phyloP scores from a whole-genome alignment of 805 yeast species.

The Yarrowia divulgata region DNA sequence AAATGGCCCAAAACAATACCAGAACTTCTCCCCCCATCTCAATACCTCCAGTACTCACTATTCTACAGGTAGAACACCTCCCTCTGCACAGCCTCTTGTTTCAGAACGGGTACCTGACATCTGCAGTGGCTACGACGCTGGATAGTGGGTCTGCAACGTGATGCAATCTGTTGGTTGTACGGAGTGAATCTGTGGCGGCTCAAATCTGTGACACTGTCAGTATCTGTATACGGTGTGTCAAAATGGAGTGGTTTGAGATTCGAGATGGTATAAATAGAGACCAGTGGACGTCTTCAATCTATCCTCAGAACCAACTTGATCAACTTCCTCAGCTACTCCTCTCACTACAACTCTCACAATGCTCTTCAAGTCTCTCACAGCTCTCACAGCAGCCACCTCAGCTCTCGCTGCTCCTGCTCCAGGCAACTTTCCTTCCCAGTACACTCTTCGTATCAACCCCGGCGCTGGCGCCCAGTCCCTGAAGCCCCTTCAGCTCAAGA shows the following conservation, averaged over 20 bases:
- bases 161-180: background rate
- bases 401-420: slow-evolving; percentile 4
- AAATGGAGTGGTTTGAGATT: background rate
- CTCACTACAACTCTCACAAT: background rate
- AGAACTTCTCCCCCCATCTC: no score
- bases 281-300: background rate
- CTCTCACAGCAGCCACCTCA: background rate
- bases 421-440: background rate
- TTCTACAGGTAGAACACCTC: background rate
- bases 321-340: no score
- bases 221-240: no score
- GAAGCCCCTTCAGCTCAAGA: slow-evolving; percentile 1
- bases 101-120: slow-evolving; percentile 31
- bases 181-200: no score
- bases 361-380: slow-evolving; percentile 4
- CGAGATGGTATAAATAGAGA: background rate
- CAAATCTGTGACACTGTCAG: no score
- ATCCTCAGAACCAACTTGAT: no score
- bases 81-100: slow-evolving; percentile 26
- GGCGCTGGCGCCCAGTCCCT: background rate
- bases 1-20: no score
- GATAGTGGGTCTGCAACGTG: background rate
- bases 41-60: no score
- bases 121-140: slow-evolving; percentile 1
- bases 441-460: slow-evolving; percentile 1